A percentile compares a stretch with the other conserved stretches of the same genome.
These are phyloP conservation scores for Jackrogersella multiformis DNA, from an alignment of 495 filamentous ascomycete species.

Conservation along the genomic window DNA sequence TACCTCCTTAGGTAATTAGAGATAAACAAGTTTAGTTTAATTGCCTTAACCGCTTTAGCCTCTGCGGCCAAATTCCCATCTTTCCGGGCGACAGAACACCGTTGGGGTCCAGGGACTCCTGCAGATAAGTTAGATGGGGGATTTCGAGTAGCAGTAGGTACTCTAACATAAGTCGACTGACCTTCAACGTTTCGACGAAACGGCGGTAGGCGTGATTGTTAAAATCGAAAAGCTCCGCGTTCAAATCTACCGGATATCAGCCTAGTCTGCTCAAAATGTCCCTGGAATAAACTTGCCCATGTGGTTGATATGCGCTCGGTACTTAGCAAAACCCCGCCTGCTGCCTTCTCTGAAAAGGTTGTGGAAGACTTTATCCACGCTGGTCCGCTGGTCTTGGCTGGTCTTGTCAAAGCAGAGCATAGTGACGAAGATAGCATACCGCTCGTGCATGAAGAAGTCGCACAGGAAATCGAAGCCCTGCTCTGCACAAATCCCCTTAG, in stretches of 20 bases:
- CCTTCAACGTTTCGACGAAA: conserved; percentile 56
- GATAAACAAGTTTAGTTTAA: no score
- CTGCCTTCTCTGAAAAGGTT: conserved; percentile 50
- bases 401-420: conserved; percentile 58
- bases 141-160: background rate
- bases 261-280: background rate
- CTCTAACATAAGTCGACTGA: conserved; percentile 14
- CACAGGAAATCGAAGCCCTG: conserved; percentile 55
- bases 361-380: conserved; percentile 46
- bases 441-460: conserved; percentile 58
- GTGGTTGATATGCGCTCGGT: conserved; percentile 55
- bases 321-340: conserved; percentile 53
- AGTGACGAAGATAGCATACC: conserved; percentile 54
- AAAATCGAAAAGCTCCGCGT: conserved; percentile 56
- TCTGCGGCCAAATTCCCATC: conserved; percentile 38
- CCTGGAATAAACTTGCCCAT: conserved; percentile 47
- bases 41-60: conserved; percentile 19
- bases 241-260: conserved; percentile 47
- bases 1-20: no score
- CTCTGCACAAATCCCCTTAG: conserved; percentile 50
- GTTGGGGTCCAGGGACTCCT: conserved; percentile 40
- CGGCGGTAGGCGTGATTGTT: conserved; percentile 54
- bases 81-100: conserved; percentile 40
- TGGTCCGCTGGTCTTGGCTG: conserved; percentile 44
- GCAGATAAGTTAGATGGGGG: background rate